Percentiles rank a stretch among this genome's conserved stretches.
phyloP scores from a whole-genome alignment of 2,329 filamentous ascomycete species.

The Fonsecaea monophora region DNA sequence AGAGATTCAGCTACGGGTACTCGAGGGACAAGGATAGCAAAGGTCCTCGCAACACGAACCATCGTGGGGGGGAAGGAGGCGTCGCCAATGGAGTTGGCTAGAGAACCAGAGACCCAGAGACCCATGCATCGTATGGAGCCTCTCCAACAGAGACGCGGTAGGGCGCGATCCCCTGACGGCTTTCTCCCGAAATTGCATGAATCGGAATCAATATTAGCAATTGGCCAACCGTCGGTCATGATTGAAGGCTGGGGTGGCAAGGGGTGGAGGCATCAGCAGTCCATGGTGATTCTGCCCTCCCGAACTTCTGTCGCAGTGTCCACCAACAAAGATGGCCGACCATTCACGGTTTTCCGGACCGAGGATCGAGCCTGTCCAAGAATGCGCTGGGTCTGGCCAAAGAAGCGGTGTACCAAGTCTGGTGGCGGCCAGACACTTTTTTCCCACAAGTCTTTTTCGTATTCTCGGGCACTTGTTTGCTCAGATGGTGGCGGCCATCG shows the following conservation, averaged over 20 bases:
- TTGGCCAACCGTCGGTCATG: neutral
- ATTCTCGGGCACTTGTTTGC: neutral
- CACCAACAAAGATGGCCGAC: neutral
- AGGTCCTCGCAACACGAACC: neutral
- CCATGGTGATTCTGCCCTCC: neutral
- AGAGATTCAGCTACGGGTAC: no score
- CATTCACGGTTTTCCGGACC: neutral
- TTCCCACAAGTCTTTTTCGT: neutral
- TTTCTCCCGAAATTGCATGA: slow-evolving; percentile 4
- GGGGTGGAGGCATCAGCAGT: neutral
- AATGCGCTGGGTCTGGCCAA: neutral
- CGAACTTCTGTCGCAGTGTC: neutral
- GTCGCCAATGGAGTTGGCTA: neutral
- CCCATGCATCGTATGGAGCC: neutral
- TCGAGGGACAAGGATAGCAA: no score
- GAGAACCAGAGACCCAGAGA: neutral
- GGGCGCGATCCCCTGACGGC: neutral
- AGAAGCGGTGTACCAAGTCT: neutral
- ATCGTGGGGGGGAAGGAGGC: neutral
- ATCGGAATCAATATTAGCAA: neutral
- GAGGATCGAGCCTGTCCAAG: neutral
- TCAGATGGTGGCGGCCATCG: neutral
- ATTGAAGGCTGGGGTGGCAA: neutral
- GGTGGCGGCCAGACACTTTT: neutral
- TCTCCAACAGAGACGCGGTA: neutral